Conservation (phyloP, 2,329 filamentous ascomycete genomes). For the Reticulascus tulasneorum region DNA sequence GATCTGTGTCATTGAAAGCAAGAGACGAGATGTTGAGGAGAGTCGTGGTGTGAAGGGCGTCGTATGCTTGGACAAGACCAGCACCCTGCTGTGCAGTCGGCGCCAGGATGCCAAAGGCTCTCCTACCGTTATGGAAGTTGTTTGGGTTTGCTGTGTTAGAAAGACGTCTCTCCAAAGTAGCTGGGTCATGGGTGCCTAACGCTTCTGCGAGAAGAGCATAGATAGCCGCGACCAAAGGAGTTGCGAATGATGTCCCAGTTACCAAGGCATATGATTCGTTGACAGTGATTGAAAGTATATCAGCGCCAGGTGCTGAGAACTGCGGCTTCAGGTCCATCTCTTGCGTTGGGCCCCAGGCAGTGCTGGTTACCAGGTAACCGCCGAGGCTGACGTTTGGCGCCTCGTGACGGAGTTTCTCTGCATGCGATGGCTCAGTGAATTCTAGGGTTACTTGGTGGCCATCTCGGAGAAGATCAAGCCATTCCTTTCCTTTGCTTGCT, state of each 20-base stretch:
- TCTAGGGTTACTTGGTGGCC: constrained; percentile 39
- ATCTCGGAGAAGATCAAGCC: constrained; percentile 37
- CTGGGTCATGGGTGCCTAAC: constrained; percentile 20
- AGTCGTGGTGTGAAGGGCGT: constrained; percentile 32
- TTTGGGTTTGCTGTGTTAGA: constrained; percentile 24
- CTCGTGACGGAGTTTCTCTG: constrained; percentile 27
- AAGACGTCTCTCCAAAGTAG: constrained; percentile 19
- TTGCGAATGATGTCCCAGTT: constrained; percentile 52
- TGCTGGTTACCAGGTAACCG: constrained; percentile 49
- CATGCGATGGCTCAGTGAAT: constrained; percentile 37
- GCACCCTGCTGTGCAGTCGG: constrained; percentile 39
- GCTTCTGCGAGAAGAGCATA: constrained; percentile 26
- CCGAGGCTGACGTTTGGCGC: constrained; percentile 38
- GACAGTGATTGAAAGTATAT: constrained; percentile 22
- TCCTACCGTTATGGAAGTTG: constrained; percentile 23
- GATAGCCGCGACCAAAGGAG: constrained; percentile 40
- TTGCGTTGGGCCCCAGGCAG: constrained; percentile 37
- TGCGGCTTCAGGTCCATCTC: constrained; percentile 16
- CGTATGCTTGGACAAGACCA: constrained; percentile 36
- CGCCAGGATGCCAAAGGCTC: constrained; percentile 11
- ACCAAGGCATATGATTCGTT: constrained; percentile 40
- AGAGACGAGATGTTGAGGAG: constrained; percentile 33
- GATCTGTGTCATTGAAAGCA: constrained; percentile 40
- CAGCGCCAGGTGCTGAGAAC: constrained; percentile 15
- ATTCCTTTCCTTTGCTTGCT: constrained; percentile 22